Evolutionary conservation across 1,284 basidiomycete genomes (phyloP).

Genomic region (Puccinia horiana): DNA sequence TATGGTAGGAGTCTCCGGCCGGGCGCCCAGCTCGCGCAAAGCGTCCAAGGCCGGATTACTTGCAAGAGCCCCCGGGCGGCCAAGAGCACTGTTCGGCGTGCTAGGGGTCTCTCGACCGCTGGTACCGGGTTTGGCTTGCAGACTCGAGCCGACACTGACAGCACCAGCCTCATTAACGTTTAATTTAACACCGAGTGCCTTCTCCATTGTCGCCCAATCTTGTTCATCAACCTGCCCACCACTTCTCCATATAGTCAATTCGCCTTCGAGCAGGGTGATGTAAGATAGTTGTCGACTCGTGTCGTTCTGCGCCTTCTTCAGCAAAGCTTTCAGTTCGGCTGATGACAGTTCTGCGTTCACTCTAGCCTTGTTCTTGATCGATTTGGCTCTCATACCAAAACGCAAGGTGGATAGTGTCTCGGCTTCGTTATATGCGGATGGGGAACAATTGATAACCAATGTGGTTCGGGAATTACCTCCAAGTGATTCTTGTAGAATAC

Average conservation of each 20-base stretch:
- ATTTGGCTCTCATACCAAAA: constrained; percentile 94
- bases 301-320: constrained; percentile 86
- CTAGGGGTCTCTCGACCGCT: constrained; percentile 68
- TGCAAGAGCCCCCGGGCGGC: constrained; percentile 60
- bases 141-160: constrained; percentile 53
- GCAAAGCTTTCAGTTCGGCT: constrained; percentile 85
- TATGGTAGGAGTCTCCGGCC: constrained; percentile 61
- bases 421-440: constrained; percentile 91
- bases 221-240: constrained; percentile 82
- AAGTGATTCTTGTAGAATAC: constrained; percentile 98
- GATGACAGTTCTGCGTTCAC: constrained; percentile 98
- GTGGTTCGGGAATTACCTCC: constrained; percentile 99
- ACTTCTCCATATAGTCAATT: constrained; percentile 84
- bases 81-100: constrained; percentile 66
- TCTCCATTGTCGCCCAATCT: constrained; percentile 77
- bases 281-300: constrained; percentile 82
- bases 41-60: constrained; percentile 73
- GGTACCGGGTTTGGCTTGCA: constrained; percentile 64
- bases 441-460: constrained; percentile 98
- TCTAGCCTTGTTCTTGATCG: constrained; percentile 98
- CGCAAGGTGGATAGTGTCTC: constrained; percentile 97
- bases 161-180: constrained; percentile 63
- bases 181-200: constrained; percentile 60
- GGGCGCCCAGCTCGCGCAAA: constrained; percentile 65
- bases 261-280: constrained; percentile 84